Base-by-base conservation (phyloP, 768 basidiomycete genomes). In the Kwoniella botswanensis region DNA sequence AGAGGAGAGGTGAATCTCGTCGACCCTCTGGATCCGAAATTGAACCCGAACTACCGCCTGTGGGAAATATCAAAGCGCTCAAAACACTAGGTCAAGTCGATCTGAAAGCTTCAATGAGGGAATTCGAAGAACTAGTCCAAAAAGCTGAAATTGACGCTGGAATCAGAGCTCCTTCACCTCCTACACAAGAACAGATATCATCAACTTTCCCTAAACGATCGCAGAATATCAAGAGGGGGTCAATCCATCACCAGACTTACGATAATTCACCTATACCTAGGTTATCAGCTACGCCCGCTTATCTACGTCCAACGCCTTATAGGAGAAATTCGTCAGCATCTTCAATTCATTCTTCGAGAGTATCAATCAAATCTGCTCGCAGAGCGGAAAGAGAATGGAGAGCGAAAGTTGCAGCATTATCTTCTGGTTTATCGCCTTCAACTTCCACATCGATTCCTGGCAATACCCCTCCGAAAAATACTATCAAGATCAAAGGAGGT, bases 301-400 rank as follows among this genome's bases (percentile, higher is more conserved):
- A 68, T n/a, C 67, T 68, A 4, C 58, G 58, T 22, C 50, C 67
- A 10, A 17, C 58, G 2, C 59, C 59, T 11, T 62, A 50, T n/a
- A 53, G 54, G 6, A 52, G 62, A 9, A 52, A 24, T 21, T 52
- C 61, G 0, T 63, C 60, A n/a, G 54, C 68, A 10, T 55, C 68
- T 1, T 69, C 68, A 4, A 63, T 69, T 9, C 68, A 63, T 46
- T 69, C 68, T 0, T 41, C 52, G 1, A 50, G 68, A 24, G 65
- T 58, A 22, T 72, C 73, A 0, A 63, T 73, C 56, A 76, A 70
- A 53, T 73, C 77, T 6, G 54, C 75, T 7, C 54, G 65, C 24
- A 21, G 73, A 9, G 75, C 77, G 5, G 77, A 79, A 35, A 61
- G 71, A 24, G 77, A 79, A 70, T 79, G 77, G 77, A 69, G 75